Percentiles rank a stretch among this genome's conserved stretches.
Evolutionary conservation across 306 rosid species (phyloP).

Genomic region (Prinsepia uniflora): DNA sequence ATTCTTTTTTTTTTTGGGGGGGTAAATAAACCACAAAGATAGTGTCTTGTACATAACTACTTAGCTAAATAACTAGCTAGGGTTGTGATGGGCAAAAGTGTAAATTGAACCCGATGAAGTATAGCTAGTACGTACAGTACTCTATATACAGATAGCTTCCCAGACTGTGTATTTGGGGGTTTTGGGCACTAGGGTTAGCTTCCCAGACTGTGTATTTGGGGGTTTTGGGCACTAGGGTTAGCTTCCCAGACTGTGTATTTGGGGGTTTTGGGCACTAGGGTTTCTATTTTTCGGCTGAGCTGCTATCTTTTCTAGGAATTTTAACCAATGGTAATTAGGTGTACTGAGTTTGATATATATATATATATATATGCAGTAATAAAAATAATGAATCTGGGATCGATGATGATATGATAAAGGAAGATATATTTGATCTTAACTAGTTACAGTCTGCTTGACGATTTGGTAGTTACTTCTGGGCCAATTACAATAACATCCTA

Average conservation of each 20-base stretch:
- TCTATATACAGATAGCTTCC: conserved; percentile 20
- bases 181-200: conserved; percentile 51
- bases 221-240: conserved; percentile 42
- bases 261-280: conserved; percentile 40
- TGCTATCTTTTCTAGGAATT: background rate
- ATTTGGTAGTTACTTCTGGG: background rate
- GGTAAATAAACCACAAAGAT: conserved; percentile 23
- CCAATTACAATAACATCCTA: background rate
- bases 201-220: conserved; percentile 3
- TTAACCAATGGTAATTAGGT: background rate
- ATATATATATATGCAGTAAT: too few species aligned
- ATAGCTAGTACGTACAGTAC: background rate
- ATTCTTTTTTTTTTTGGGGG: too few species aligned
- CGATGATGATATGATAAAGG: too few species aligned
- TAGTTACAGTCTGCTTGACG: too few species aligned
- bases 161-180: conserved; percentile 6
- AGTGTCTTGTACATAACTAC: conserved; percentile 31
- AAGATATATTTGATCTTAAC: too few species aligned
- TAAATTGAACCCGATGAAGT: conserved; percentile 14
- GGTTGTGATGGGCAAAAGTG: conserved; percentile 39
- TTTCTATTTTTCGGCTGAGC: conserved; percentile 33
- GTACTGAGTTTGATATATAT: too few species aligned
- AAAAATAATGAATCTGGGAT: too few species aligned
- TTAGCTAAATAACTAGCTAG: background rate
- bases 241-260: conserved; percentile 20